Conservation (phyloP, 2,329 filamentous ascomycete genomes). For the Colletotrichum horii region DNA sequence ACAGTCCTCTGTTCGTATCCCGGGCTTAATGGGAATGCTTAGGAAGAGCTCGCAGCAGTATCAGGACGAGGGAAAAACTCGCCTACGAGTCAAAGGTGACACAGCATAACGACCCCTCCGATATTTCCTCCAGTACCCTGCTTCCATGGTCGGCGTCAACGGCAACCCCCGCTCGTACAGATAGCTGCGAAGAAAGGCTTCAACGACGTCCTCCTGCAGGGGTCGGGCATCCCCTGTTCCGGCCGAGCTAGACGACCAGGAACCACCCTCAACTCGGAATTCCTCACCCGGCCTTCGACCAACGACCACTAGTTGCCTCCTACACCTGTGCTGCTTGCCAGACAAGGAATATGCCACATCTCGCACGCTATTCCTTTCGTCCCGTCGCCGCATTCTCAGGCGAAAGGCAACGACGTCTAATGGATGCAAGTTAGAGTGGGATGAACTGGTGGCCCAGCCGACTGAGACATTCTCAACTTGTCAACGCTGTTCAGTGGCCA, state of each 20-base stretch:
- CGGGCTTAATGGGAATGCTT: not conserved
- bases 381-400: not conserved
- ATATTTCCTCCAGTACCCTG: not conserved
- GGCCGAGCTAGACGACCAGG: not conserved
- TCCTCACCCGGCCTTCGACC: not conserved
- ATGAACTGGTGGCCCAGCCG: not conserved
- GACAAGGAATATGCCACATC: not conserved
- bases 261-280: not conserved
- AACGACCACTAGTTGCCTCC: not conserved
- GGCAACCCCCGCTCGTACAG: not conserved
- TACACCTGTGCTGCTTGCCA: not conserved
- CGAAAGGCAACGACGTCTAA: not conserved
- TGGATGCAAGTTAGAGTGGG: not conserved
- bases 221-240: slow-evolving; percentile 3
- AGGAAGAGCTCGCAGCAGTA: not conserved
- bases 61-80: not conserved
- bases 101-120: not conserved
- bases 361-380: not conserved
- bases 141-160: not conserved
- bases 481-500: not conserved
- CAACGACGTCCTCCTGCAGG: not conserved
- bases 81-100: not conserved
- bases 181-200: not conserved
- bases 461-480: slow-evolving; percentile 12
- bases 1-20: not conserved